These are phyloP conservation scores for Vitis cinerea DNA, from an alignment of 164 flowering plant species.

Conservation along the genomic window DNA sequence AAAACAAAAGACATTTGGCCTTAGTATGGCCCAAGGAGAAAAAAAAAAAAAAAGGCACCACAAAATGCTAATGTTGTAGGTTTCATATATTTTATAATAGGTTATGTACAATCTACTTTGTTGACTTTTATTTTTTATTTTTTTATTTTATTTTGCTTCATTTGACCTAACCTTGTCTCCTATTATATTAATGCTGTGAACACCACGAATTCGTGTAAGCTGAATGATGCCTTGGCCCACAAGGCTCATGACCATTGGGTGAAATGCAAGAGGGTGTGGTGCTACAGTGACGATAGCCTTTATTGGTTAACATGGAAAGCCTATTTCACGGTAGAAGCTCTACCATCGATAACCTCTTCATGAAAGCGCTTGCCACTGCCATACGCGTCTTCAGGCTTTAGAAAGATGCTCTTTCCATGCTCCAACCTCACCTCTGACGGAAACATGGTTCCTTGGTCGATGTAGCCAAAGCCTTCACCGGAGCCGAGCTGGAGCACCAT, in stretches of 20 bases:
- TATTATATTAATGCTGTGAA: no score
- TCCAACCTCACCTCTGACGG: conserved; percentile 87
- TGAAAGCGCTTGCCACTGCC: conserved; percentile 67
- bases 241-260: conserved; percentile 58
- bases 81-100: no score
- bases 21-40: no score
- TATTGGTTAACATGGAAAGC: conserved; percentile 71
- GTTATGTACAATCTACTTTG: no score
- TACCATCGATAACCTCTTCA: conserved; percentile 44
- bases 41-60: no score
- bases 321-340: conserved; percentile 53
- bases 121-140: no score
- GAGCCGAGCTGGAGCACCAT: conserved; percentile 77
- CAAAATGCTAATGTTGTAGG: no score
- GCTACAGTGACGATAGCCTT: conserved; percentile 39
- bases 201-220: no score
- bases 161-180: no score
- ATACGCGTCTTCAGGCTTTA: conserved; percentile 60
- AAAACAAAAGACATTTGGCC: no score
- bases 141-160: no score
- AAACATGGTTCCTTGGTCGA: conserved; percentile 42
- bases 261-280: conserved; percentile 79
- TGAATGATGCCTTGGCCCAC: no score
- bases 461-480: conserved; percentile 40
- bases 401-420: conserved; percentile 46